These are phyloP conservation scores for Dothideomycetes sp. DNA, from an alignment of 2,329 filamentous ascomycete species.

Conservation along the genomic window DNA sequence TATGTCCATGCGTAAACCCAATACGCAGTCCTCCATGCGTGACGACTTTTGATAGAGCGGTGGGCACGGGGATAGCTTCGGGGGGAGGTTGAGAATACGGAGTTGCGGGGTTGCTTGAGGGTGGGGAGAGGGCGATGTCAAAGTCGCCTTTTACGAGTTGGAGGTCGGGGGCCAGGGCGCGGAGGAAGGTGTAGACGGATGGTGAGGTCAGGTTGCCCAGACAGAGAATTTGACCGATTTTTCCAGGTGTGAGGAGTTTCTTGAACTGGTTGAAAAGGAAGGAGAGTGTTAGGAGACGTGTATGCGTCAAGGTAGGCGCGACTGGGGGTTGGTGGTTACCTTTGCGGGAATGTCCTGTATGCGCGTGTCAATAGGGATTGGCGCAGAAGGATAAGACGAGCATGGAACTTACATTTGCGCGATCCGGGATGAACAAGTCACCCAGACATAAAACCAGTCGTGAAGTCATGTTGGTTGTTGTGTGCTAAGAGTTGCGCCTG, in stretches of 20 bases:
- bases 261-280: slow-evolving; percentile 33
- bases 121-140: slow-evolving; percentile 57
- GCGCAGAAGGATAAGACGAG: slow-evolving; percentile 10
- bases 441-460: slow-evolving; percentile 86
- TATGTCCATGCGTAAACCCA: slow-evolving; percentile 62
- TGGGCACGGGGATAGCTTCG: slow-evolving; percentile 26
- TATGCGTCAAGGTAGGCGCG: background rate
- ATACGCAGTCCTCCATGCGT: slow-evolving; percentile 60
- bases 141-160: slow-evolving; percentile 64
- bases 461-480: slow-evolving; percentile 54
- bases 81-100: slow-evolving; percentile 14
- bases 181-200: slow-evolving; percentile 49
- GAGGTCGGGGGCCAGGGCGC: slow-evolving; percentile 49
- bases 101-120: slow-evolving; percentile 24
- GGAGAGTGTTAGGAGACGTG: slow-evolving; percentile 6
- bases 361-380: slow-evolving; percentile 14
- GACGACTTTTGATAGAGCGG: slow-evolving; percentile 57
- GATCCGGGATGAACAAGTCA: slow-evolving; percentile 87
- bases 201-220: slow-evolving; percentile 50
- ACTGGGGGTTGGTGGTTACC: slow-evolving; percentile 40
- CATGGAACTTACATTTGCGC: slow-evolving; percentile 56
- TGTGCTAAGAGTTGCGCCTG: background rate
- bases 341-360: slow-evolving; percentile 71
- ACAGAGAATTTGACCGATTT: slow-evolving; percentile 50
- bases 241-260: slow-evolving; percentile 50